A percentile compares a stretch with the other conserved stretches of the same genome.
Evolutionary conservation across 2,329 filamentous ascomycete species (phyloP).

Genomic region (Paecilomyces formosus): DNA sequence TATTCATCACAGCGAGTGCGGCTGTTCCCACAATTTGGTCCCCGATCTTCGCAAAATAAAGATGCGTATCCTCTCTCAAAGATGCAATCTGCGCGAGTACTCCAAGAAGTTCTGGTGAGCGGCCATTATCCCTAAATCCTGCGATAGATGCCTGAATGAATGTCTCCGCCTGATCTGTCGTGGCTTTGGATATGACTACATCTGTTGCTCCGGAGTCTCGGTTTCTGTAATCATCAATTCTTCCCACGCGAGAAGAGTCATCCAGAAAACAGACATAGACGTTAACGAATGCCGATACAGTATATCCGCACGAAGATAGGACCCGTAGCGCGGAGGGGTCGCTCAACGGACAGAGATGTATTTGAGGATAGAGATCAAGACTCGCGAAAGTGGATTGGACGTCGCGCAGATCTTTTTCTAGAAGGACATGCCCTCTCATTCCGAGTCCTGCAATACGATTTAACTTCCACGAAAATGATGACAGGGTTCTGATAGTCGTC

Average conservation of each 20-base stretch:
- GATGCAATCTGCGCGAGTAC: slow-evolving; percentile 7
- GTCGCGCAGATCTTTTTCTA: slow-evolving; percentile 2
- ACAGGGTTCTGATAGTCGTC: slow-evolving; percentile 6
- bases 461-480: slow-evolving; percentile 6
- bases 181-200: neutral
- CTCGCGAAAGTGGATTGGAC: neutral
- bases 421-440: neutral
- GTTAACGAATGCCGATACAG: neutral
- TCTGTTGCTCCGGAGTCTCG: neutral
- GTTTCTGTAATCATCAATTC: neutral
- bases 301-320: neutral
- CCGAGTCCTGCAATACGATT: slow-evolving; percentile 11
- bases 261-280: neutral
- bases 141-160: slow-evolving; percentile 8
- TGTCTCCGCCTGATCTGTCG: slow-evolving; percentile 2
- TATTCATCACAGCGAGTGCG: neutral
- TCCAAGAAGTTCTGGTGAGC: slow-evolving; percentile 5
- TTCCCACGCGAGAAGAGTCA: neutral
- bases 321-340: neutral
- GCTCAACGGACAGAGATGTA: neutral
- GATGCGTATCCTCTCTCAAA: slow-evolving; percentile 2
- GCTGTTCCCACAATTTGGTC: neutral
- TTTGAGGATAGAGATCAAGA: neutral
- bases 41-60: slow-evolving; percentile 1
- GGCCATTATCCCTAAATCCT: slow-evolving; percentile 9